Evolutionary conservation across 2,329 filamentous ascomycete species (phyloP).

Genomic region (Aphanocladium album): DNA sequence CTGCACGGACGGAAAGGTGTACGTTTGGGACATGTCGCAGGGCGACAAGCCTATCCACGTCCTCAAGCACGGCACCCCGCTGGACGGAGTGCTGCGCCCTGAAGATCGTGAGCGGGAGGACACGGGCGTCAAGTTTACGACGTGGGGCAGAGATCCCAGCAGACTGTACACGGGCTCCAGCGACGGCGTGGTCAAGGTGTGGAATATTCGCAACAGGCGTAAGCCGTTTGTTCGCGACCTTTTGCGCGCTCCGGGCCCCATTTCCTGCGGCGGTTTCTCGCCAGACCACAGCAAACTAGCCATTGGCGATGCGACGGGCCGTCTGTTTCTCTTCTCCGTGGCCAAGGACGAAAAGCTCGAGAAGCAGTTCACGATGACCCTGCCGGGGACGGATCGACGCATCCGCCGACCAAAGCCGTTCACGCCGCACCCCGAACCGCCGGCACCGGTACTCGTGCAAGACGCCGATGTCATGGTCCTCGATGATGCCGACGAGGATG

Average conservation of each 20-base stretch:
- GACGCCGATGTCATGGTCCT: constrained; percentile 12
- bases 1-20: constrained; percentile 57
- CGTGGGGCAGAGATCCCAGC: constrained; percentile 53
- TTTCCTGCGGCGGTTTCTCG: constrained; percentile 55
- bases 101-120: constrained; percentile 51
- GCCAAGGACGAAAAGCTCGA: constrained; percentile 38
- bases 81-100: constrained; percentile 30
- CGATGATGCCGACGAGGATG: neutral
- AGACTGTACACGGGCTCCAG: constrained; percentile 60
- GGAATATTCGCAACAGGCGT: constrained; percentile 48
- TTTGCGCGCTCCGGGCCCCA: constrained; percentile 49
- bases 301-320: constrained; percentile 57
- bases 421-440: constrained; percentile 46
- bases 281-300: constrained; percentile 50
- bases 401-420: constrained; percentile 44
- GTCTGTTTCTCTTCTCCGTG: constrained; percentile 50
- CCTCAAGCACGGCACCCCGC: constrained; percentile 45
- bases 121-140: constrained; percentile 58
- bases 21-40: constrained; percentile 57
- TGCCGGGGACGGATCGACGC: constrained; percentile 30
- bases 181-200: constrained; percentile 58
- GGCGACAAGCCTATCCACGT: constrained; percentile 53
- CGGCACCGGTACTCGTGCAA: constrained; percentile 29
- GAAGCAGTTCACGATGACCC: constrained; percentile 27
- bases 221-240: constrained; percentile 48